Percentiles rank a stretch among this genome's conserved stretches.
Conservation (phyloP, 2,329 filamentous ascomycete genomes). For the Stagonosporopsis cucurbitacearum region DNA sequence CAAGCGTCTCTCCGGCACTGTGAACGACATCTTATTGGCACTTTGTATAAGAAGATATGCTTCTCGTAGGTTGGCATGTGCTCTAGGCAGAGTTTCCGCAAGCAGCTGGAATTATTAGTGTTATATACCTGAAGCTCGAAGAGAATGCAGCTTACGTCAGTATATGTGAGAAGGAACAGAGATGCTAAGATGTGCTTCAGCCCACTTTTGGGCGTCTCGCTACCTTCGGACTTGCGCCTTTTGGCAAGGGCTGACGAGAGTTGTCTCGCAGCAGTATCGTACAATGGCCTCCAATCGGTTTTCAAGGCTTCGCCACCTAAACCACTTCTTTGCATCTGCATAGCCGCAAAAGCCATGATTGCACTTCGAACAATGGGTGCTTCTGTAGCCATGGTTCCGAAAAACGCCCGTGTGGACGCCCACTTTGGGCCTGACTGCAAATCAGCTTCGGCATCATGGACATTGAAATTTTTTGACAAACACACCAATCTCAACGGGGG, state of each 20-base stretch:
- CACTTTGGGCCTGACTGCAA: constrained; percentile 51
- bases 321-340: constrained; percentile 49
- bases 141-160: constrained; percentile 50
- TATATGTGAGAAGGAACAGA: constrained; percentile 62
- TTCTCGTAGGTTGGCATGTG: constrained; percentile 58
- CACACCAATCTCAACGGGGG: constrained; percentile 58
- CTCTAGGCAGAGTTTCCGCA: constrained; percentile 45
- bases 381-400: constrained; percentile 56
- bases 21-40: constrained; percentile 29
- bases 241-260: constrained; percentile 29
- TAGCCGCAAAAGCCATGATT: constrained; percentile 60
- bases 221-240: constrained; percentile 21
- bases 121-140: constrained; percentile 22
- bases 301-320: constrained; percentile 41
- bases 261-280: constrained; percentile 40
- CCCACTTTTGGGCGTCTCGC: constrained; percentile 18
- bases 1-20: constrained; percentile 54
- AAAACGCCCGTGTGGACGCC: constrained; percentile 57
- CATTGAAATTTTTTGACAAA: background rate
- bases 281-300: constrained; percentile 42
- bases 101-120: constrained; percentile 27
- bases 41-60: constrained; percentile 57
- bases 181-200: constrained; percentile 57
- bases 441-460: background rate
- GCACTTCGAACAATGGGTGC: constrained; percentile 58